Evolutionary conservation across 495 filamentous ascomycete genomes (phyloP).

Genomic region (Aspergillus panamensis): DNA sequence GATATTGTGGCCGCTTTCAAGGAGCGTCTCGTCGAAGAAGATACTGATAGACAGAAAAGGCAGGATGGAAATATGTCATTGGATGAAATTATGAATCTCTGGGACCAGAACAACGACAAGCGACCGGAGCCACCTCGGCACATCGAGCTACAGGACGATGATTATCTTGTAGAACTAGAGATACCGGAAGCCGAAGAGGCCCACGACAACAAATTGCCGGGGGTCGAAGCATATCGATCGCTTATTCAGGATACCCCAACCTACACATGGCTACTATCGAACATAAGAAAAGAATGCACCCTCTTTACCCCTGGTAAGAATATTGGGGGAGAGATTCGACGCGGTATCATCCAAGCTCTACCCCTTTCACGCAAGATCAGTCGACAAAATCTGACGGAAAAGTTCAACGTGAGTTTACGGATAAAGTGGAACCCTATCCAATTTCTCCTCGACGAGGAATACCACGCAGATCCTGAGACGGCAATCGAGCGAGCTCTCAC

Average conservation of each 20-base stretch:
- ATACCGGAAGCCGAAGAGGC: not conserved
- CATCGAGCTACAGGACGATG: not conserved
- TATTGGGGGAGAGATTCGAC: not conserved
- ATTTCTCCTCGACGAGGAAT: conserved; percentile 27
- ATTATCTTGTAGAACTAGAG: not conserved
- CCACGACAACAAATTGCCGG: not conserved
- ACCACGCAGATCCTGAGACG: conserved; percentile 13
- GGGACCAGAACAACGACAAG: not conserved
- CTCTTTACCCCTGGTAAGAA: not conserved
- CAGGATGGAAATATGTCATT: not conserved
- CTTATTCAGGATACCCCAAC: not conserved
- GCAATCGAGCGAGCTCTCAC: conserved; percentile 27
- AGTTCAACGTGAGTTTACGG: conserved; percentile 4
- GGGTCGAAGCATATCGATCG: not conserved
- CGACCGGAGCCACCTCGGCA: not conserved
- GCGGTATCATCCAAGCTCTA: not conserved
- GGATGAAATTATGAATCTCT: not conserved
- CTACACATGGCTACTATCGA: not conserved
- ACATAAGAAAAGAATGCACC: not conserved
- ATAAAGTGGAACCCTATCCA: conserved; percentile 23
- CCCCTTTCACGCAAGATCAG: not conserved
- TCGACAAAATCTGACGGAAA: not conserved
- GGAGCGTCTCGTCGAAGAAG: not conserved
- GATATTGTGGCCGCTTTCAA: not conserved
- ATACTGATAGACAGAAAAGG: not conserved